Base-by-base conservation (phyloP, 768 basidiomycete species). In the Leccinum arenicola region DNA sequence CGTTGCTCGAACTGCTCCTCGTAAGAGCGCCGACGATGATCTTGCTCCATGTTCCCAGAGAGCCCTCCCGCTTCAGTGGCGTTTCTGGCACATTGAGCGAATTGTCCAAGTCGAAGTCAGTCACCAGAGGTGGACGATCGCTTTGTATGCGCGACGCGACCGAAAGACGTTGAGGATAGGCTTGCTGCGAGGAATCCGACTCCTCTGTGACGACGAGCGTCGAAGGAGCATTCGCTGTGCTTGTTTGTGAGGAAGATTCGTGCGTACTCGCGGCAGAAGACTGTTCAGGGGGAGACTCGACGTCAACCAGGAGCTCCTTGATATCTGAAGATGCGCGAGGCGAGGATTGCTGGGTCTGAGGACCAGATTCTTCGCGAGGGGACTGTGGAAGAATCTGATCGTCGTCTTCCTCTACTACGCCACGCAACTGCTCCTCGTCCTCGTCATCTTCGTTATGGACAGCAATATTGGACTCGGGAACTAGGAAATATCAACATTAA, bases 11-110 rank as follows among this genome's bases (percentile, higher is more conserved):
- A 36, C 79, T 82, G 27, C 84, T 83, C 61, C 88, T 78, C 36
- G 81, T 80, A 63, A 93, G 84, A 0, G 86, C 82, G 56, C 77
- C 81, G 65, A 88, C 88, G 54, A 93, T 52, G 48, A 68, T 77
- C 69, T 84, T 89, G 61, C 88, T 84, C 91, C 89, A 93, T 35
- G 85, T 75, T 45, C 80, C 78, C 15, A 81, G 80, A 21, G 77
- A 74, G 14, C 76, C 76, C 51, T 90, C 89, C 21, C 85, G 82
- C 68, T 89, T 90, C 11, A 81, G 73, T 3, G 82, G 76, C 38
- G 73, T 69, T 56, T 82, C 84, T 31, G 70, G 69, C 33, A 69
- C 72, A n/a, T 67, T 72, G 9, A 78, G 74, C 8, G 68, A 64
- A 52, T 80, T 84, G 45, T 84, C 85, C 74, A 75, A 76, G 23